Conservation (phyloP, 306 rosid species). For the Vicia villosa region DNA sequence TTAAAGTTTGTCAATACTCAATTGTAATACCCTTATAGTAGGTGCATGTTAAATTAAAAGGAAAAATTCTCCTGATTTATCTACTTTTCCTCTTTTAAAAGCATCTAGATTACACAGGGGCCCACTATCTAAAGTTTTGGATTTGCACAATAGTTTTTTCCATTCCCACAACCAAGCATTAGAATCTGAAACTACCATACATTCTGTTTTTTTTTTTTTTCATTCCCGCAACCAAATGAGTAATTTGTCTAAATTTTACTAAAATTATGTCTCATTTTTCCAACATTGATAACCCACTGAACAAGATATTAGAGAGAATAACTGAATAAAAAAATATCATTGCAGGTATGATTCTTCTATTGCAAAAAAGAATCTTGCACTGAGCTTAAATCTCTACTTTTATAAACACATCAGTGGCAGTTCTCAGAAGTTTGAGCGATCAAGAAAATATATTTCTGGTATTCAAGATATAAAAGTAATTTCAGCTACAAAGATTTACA, state of each 20-base stretch:
- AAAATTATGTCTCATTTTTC: neutral
- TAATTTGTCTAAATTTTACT: conserved; percentile 8
- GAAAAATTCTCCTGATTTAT: neutral
- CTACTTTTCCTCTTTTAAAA: conserved; percentile 17
- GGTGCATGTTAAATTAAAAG: conserved; percentile 8
- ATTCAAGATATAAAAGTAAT: conserved; percentile 6
- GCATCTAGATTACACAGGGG: conserved; percentile 8
- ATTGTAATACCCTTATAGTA: neutral
- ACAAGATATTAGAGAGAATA: conserved; percentile 1
- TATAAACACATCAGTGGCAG: neutral
- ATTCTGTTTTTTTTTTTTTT: neutral
- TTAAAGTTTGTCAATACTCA: conserved; percentile 4
- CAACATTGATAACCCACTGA: neutral
- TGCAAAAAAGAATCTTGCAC: neutral
- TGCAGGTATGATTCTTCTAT: neutral
- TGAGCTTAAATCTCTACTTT: neutral
- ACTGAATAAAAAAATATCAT: neutral
- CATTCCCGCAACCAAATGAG: conserved; percentile 16
- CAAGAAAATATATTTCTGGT: conserved; percentile 2
- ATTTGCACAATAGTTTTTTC: neutral
- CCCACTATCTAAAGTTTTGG: conserved; percentile 1
- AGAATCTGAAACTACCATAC: neutral
- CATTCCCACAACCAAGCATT: conserved; percentile 24
- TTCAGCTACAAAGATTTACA: conserved; percentile 10
- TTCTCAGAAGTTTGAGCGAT: conserved; percentile 1